Base-by-base conservation (phyloP, 108 stramenopile genomes). In the Mediolabrus comicus region DNA sequence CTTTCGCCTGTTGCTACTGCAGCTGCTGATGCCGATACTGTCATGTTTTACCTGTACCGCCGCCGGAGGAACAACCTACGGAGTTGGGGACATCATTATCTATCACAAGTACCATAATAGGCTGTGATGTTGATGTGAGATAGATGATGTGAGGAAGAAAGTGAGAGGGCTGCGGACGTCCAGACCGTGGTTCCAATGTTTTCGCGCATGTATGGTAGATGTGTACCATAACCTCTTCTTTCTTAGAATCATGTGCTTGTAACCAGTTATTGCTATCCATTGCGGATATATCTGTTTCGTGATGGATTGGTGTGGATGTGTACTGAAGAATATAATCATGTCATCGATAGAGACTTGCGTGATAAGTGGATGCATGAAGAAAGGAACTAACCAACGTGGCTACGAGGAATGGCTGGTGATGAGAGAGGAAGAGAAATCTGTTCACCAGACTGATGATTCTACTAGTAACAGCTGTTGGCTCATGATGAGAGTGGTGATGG, bases 201-300 rank as follows among this genome's bases (percentile, higher is more conserved):
- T n/a, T n/a, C n/a, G n/a, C n/a, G n/a, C n/a, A n/a, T n/a, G n/a
- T n/a, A n/a, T n/a, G n/a, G n/a, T n/a, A n/a, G n/a, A n/a, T n/a
- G n/a, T n/a, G n/a, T n/a, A n/a, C n/a, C n/a, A n/a, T n/a, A n/a
- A n/a, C n/a, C n/a, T n/a, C n/a, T n/a, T n/a, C n/a, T n/a, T n/a
- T n/a, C n/a, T n/a, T n/a, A n/a, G n/a, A n/a, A n/a, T n/a, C n/a
- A 96, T 56, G 86, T 92, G 8, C 72, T 94, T 3, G 79, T 93
- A 34, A 94, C 89, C 9, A 85, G 79, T 12, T 86, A 81, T 58
- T 51, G 66, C n/a, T n/a, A n/a, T 27, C 92, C 95, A 14, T 56
- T 96, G 52, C 86, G 89, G 29, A 65, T 89, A 38, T 90, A 88
- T 67, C 71, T 87, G 4, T 93, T 91, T 53, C 72, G 81, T 14